Percentiles rank a stretch among this genome's conserved stretches.
These are phyloP conservation scores for Talaromyces pinophilus DNA, from an alignment of 2,329 filamentous ascomycete genomes.

Conservation along the genomic window DNA sequence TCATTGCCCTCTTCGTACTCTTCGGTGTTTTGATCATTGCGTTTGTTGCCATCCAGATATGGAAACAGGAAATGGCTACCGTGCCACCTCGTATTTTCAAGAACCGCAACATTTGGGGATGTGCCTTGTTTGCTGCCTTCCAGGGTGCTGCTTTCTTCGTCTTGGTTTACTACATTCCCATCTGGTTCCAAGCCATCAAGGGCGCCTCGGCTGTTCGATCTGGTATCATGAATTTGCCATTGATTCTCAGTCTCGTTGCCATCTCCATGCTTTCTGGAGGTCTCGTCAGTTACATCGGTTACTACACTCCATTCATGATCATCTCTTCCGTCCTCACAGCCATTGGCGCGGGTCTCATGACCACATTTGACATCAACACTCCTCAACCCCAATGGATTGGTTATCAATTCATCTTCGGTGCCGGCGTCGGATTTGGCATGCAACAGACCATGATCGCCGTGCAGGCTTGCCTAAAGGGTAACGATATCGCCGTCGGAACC, in stretches of 20 bases:
- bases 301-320: slow-evolving; percentile 33
- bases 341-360: slow-evolving; percentile 36
- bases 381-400: slow-evolving; percentile 29
- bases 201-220: slow-evolving; percentile 36
- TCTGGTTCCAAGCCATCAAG: slow-evolving; percentile 43
- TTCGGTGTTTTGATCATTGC: slow-evolving; percentile 27
- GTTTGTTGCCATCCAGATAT: slow-evolving; percentile 28
- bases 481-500: slow-evolving; percentile 39
- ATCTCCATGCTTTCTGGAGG: slow-evolving; percentile 33
- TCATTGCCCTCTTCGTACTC: slow-evolving; percentile 25
- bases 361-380: slow-evolving; percentile 35
- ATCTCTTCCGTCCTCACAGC: slow-evolving; percentile 31
- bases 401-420: slow-evolving; percentile 30
- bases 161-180: slow-evolving; percentile 36
- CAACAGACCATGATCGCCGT: slow-evolving; percentile 40
- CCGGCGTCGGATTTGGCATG: slow-evolving; percentile 33
- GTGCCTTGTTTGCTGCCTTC: slow-evolving; percentile 41
- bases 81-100: slow-evolving; percentile 40
- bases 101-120: slow-evolving; percentile 40
- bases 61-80: slow-evolving; percentile 33
- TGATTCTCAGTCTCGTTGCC: slow-evolving; percentile 39
- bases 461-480: slow-evolving; percentile 35
- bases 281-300: slow-evolving; percentile 31
- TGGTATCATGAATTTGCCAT: slow-evolving; percentile 47
- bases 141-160: slow-evolving; percentile 40